Conservation (phyloP, 2,329 filamentous ascomycete genomes). For the Simplicillium sp. region DNA sequence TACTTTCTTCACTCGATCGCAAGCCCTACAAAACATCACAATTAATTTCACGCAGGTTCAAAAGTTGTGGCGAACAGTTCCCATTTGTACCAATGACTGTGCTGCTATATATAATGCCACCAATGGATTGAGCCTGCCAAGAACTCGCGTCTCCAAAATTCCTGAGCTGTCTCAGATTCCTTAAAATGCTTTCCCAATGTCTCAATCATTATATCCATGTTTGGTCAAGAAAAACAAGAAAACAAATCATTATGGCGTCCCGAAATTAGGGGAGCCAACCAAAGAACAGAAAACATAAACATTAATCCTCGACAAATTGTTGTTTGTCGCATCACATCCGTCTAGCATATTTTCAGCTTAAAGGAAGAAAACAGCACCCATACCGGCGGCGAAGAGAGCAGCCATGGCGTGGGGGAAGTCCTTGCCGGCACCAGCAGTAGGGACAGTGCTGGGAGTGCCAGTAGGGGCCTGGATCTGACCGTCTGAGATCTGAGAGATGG, state of each 20-base stretch:
- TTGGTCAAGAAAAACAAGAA: neutral
- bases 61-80: neutral
- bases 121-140: neutral
- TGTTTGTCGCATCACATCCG: neutral
- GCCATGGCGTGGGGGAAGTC: neutral
- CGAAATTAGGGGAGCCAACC: neutral
- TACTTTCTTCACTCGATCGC: no score
- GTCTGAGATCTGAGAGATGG: conserved; percentile 2
- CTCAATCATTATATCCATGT: neutral
- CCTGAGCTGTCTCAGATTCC: no score
- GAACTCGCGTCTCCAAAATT: no score
- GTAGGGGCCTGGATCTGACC: conserved; percentile 10
- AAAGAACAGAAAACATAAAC: neutral
- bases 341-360: conserved; percentile 5
- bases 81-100: conserved; percentile 7
- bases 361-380: conserved; percentile 7
- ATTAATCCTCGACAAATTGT: neutral
- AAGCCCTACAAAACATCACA: no score
- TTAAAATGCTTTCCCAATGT: no score
- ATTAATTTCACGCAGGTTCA: no score
- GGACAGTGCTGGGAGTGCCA: conserved; percentile 6
- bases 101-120: neutral
- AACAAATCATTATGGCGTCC: neutral
- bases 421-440: conserved; percentile 1
- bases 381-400: conserved; percentile 3